Evolutionary conservation across 2,329 filamentous ascomycete species (phyloP).

Genomic region (Fusarium cyanostomum): DNA sequence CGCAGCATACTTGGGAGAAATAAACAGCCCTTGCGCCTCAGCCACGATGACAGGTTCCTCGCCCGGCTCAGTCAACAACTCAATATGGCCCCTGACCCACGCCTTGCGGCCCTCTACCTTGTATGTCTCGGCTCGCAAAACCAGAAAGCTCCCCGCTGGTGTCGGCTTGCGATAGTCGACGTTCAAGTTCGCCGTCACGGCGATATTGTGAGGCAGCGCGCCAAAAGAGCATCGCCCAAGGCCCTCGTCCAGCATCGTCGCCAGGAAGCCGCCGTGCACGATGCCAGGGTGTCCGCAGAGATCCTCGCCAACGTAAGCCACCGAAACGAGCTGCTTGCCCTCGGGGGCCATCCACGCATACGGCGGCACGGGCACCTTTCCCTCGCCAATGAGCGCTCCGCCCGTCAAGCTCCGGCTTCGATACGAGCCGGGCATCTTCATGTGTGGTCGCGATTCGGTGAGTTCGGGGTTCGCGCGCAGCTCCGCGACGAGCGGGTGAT

Average conservation of each 20-base stretch:
- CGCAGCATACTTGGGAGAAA: conserved; percentile 85
- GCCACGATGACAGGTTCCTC: conserved; percentile 74
- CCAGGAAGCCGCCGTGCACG: conserved; percentile 88
- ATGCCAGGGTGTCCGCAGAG: conserved; percentile 92
- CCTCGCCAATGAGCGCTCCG: conserved; percentile 78
- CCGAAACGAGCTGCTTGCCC: conserved; percentile 74
- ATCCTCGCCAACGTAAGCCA: conserved; percentile 80
- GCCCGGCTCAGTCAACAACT: conserved; percentile 73
- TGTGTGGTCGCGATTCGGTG: conserved; percentile 82
- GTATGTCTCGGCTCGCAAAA: conserved; percentile 80
- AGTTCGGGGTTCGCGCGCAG: conserved; percentile 74
- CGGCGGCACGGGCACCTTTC: conserved; percentile 83
- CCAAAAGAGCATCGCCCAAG: conserved; percentile 88
- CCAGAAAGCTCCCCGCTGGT: conserved; percentile 77
- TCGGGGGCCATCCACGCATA: conserved; percentile 77
- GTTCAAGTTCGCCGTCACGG: conserved; percentile 86
- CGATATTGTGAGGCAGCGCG: conserved; percentile 85
- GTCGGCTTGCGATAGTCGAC: conserved; percentile 85
- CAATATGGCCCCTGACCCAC: conserved; percentile 89
- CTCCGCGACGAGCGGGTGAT: conserved; percentile 75
- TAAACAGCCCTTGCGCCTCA: conserved; percentile 86
- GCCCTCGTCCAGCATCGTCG: conserved; percentile 93
- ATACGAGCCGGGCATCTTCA: conserved; percentile 80
- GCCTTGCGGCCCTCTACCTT: conserved; percentile 94
- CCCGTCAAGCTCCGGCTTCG: conserved; percentile 82